Evolutionary conservation across 1,284 basidiomycete species (phyloP).

Genomic region (Coriolopsis trogii): DNA sequence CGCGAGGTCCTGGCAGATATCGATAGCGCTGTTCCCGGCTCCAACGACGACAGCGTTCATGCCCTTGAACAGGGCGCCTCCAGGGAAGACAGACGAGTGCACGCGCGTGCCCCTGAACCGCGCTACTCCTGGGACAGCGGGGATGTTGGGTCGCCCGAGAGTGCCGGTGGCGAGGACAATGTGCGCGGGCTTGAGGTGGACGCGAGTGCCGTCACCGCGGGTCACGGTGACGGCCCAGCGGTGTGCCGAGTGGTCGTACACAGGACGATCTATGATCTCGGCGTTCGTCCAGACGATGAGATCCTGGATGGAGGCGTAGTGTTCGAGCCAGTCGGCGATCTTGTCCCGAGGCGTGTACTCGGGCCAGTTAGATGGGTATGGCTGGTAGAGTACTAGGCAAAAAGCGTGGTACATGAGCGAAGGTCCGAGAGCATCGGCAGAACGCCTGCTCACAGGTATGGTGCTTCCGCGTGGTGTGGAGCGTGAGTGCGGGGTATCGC

Average conservation of each 20-base stretch:
- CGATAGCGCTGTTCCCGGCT: slow-evolving; percentile 48
- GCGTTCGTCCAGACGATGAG: slow-evolving; percentile 64
- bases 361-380: slow-evolving; percentile 36
- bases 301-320: slow-evolving; percentile 61
- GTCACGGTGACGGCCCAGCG: slow-evolving; percentile 55
- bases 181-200: slow-evolving; percentile 53
- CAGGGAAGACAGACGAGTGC: slow-evolving; percentile 46
- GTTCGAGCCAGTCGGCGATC: slow-evolving; percentile 66
- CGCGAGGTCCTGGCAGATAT: slow-evolving; percentile 48
- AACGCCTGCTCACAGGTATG: slow-evolving; percentile 36
- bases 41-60: slow-evolving; percentile 54
- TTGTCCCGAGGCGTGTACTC: slow-evolving; percentile 34
- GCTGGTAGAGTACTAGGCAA: slow-evolving; percentile 39
- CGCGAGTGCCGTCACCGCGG: slow-evolving; percentile 39
- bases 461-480: slow-evolving; percentile 46
- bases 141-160: slow-evolving; percentile 48
- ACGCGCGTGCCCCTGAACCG: slow-evolving; percentile 45
- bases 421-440: neutral
- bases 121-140: slow-evolving; percentile 41
- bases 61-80: slow-evolving; percentile 42
- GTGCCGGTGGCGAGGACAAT: slow-evolving; percentile 61
- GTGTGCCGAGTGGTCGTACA: slow-evolving; percentile 40
- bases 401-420: neutral
- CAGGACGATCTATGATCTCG: slow-evolving; percentile 34
- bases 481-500: slow-evolving; percentile 50